phyloP scores from a whole-genome alignment of 177 flowering plant genomes.

The Tripterygium wilfordii region DNA sequence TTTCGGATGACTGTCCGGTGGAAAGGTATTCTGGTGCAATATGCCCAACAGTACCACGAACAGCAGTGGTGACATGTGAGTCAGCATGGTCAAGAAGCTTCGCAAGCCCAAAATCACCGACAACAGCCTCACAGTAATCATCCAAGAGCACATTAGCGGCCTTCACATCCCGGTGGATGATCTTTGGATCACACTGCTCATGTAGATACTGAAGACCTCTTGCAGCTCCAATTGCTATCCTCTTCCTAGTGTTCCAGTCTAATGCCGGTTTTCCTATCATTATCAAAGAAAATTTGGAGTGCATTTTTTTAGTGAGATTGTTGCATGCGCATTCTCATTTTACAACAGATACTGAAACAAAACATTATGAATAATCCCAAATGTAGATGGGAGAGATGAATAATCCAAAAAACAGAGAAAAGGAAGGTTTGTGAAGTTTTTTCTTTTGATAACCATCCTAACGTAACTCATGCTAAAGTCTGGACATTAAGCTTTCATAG shows the following conservation, averaged over 20 bases:
- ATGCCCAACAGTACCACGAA: constrained; percentile 92
- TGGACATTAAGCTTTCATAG: no score
- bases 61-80: constrained; percentile 95
- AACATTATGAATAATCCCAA: no score
- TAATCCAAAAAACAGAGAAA: no score
- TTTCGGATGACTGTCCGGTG: constrained; percentile 95
- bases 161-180: constrained; percentile 90
- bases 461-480: no score
- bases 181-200: constrained; percentile 96
- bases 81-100: constrained; percentile 92
- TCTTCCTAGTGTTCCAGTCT: constrained; percentile 89
- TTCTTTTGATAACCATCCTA: no score
- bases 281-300: no score
- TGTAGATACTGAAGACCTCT: constrained; percentile 85
- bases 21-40: constrained; percentile 95
- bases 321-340: no score
- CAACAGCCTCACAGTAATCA: constrained; percentile 75
- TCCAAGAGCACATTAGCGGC: constrained; percentile 91
- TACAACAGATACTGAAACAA: no score
- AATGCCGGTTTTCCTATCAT: constrained; percentile 65
- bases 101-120: constrained; percentile 95
- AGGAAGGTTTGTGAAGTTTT: no score
- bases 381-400: no score
- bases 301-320: no score
- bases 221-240: constrained; percentile 87